Conservation (phyloP, 225 moss, liverwort and hornwort genomes). For the Takakia lepidozioides region DNA sequence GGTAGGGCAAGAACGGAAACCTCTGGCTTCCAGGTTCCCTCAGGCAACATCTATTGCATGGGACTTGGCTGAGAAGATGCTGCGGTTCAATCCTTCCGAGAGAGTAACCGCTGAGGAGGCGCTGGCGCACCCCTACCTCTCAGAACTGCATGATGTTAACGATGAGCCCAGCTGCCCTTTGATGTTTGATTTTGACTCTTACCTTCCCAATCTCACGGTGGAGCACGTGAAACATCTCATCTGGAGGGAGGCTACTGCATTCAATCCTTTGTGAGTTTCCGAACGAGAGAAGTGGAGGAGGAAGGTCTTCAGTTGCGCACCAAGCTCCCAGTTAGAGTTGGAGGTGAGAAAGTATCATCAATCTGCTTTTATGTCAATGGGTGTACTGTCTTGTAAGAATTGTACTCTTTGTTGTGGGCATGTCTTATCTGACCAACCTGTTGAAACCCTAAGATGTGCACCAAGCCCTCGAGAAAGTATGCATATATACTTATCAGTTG, state of each 20-base stretch:
- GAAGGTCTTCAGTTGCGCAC: slow-evolving; percentile 6
- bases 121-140: slow-evolving; percentile 50
- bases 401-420: too few species aligned
- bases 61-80: slow-evolving; percentile 58
- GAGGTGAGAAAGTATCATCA: slow-evolving; percentile 32
- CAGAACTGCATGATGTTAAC: slow-evolving; percentile 45
- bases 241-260: slow-evolving; percentile 47
- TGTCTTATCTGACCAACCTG: too few species aligned
- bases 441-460: too few species aligned
- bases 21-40: slow-evolving; percentile 39
- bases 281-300: neutral
- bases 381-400: too few species aligned
- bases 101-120: slow-evolving; percentile 56
- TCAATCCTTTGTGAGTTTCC: slow-evolving; percentile 24
- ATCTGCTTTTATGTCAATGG: too few species aligned
- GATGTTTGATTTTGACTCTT: slow-evolving; percentile 52
- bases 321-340: neutral
- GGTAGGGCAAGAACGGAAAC: slow-evolving; percentile 43
- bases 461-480: too few species aligned
- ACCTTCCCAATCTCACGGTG: slow-evolving; percentile 44
- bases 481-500: too few species aligned
- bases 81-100: slow-evolving; percentile 43
- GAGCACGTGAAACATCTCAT: slow-evolving; percentile 64
- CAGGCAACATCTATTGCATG: slow-evolving; percentile 38
- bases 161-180: slow-evolving; percentile 51